Evolutionary conservation across 192 early-diverging fungal genomes (phyloP).

Genomic region (Gigaspora rosea): DNA sequence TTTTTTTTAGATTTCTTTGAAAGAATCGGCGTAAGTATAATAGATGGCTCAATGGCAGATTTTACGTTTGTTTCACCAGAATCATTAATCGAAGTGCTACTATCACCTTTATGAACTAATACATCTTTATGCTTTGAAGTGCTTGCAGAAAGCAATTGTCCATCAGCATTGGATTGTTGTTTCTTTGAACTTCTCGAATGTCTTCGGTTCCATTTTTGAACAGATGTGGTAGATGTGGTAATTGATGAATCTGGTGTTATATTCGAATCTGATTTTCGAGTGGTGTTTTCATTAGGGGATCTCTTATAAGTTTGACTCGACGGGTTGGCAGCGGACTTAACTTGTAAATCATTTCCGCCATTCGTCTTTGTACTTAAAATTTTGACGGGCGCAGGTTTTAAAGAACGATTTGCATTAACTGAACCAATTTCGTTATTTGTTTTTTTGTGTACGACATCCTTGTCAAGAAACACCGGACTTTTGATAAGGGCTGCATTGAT

Average conservation of each 20-base stretch:
- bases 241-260: not conserved
- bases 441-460: conserved; percentile 9
- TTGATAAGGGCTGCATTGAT: not conserved
- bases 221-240: not conserved
- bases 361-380: conserved; percentile 19
- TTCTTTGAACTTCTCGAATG: conserved; percentile 18
- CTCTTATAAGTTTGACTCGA: not conserved
- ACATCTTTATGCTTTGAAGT: conserved; percentile 12
- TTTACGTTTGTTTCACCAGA: not conserved
- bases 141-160: not conserved
- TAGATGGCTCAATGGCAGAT: not conserved
- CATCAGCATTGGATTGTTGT: not conserved
- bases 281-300: not conserved
- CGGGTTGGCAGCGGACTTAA: not conserved
- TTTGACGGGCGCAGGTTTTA: conserved; percentile 4
- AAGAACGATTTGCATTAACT: not conserved
- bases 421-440: not conserved
- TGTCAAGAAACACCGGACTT: conserved; percentile 9
- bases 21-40: conserved; percentile 21
- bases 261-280: conserved; percentile 1
- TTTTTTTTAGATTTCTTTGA: conserved; percentile 31
- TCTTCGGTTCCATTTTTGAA: not conserved
- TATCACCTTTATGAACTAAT: not conserved
- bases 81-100: not conserved
- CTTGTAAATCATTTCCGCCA: not conserved